Percentiles rank a stretch among this genome's conserved stretches.
Conservation (phyloP, 768 basidiomycete species). For the Amylocystis lapponica region DNA sequence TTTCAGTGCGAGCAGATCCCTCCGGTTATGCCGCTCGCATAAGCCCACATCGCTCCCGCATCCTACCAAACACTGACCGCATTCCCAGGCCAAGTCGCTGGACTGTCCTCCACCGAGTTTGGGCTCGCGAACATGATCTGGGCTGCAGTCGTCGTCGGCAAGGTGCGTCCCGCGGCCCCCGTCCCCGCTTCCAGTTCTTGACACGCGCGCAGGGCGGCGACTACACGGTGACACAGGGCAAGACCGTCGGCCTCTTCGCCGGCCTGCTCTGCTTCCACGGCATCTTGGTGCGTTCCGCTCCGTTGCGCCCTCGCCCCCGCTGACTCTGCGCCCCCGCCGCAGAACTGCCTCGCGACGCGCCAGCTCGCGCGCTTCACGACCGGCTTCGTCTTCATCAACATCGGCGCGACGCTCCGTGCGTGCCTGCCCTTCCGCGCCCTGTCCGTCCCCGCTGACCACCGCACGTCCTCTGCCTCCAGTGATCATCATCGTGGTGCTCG, state of each 20-base stretch:
- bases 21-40: no score
- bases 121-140: constrained; percentile 76
- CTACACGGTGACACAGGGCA: constrained; percentile 59
- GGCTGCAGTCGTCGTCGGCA: constrained; percentile 64
- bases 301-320: neutral
- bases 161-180: no score
- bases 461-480: constrained; percentile 32
- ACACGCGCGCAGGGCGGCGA: constrained; percentile 38
- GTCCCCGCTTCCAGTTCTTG: neutral
- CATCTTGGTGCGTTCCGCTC: constrained; percentile 41
- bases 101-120: constrained; percentile 82
- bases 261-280: constrained; percentile 76
- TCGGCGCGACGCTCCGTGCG: constrained; percentile 68
- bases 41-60: no score
- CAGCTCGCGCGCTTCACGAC: constrained; percentile 69
- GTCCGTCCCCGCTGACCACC: neutral
- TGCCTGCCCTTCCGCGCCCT: no score
- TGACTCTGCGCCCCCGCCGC: neutral
- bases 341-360: constrained; percentile 71
- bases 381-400: constrained; percentile 81
- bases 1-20: no score
- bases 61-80: no score
- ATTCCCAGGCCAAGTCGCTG: constrained; percentile 80
- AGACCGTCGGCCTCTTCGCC: constrained; percentile 71
- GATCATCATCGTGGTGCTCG: constrained; percentile 80